Base-by-base conservation (phyloP, 1,284 basidiomycete genomes). In the Veloboletus limbatus region DNA sequence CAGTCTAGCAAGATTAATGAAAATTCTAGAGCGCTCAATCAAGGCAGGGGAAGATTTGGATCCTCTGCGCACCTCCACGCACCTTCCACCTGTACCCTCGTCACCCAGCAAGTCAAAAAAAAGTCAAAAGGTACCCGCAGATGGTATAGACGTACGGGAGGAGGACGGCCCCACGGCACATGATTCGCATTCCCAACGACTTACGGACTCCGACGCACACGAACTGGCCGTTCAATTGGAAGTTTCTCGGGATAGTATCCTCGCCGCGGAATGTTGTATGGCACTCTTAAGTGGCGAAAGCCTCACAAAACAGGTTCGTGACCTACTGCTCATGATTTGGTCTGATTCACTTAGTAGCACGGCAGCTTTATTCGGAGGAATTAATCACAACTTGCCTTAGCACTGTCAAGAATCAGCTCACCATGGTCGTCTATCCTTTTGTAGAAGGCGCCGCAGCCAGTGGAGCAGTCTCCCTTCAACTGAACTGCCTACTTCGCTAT, bases 351-450 rank as follows among this genome's bases (percentile, higher is more conserved):
- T 47, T 14, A 62, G 17, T 37, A 11, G 1, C 25, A 17, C 22
- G 32, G 8, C 60, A 92, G 88, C 70, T 92, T 26, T 96, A 90
- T 63, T 96, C 94, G 0, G 95, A 98, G 63, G 95, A 98, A 62
- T 72, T 94, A 11, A 86, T 98, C 47, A 84, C 82, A 0, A 71
- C 79, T 0, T 93, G 92, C 60, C 75, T 97, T 8, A 73, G 71
- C 30, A 74, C 83, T 0, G 74, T 93, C 52, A 94, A 95, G 63
- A 85, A 85, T 48, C 83, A 88, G 49, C 78, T 97, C 20, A 81
- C 81, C 1, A 81, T 82, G 60, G 74, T 92, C 34, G 74, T 97
- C 7, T 92, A 95, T 58, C 92, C 93, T 0, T 90, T 95, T 55
- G 80, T 96, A 6, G 92, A 97, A 60, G 85, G 81, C 2, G 68